Conservation (phyloP, 306 rosid genomes). For the Ziziphus jujuba region DNA sequence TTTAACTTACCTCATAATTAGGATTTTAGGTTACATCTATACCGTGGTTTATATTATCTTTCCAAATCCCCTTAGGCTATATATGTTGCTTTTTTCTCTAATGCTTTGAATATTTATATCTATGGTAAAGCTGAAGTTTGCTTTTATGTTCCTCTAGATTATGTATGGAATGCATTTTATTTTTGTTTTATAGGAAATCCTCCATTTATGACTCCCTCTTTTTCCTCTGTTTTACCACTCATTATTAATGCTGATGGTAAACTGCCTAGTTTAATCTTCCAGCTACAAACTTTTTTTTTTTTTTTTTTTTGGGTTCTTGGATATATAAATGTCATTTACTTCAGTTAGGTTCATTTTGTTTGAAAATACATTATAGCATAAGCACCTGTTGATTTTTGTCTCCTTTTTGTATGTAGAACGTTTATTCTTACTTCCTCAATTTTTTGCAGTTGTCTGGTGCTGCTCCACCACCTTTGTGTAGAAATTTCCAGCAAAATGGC, state of each 20-base stretch:
- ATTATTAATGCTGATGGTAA: not conserved
- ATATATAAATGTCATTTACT: no score
- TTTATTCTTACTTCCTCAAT: conserved; percentile 25
- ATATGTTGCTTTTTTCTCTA: no score
- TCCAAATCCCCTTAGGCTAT: no score
- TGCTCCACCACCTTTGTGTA: conserved; percentile 87
- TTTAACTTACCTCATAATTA: no score
- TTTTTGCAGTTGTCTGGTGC: conserved; percentile 73
- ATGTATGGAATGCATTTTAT: not conserved
- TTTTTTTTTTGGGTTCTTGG: not conserved
- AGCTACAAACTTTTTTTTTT: no score
- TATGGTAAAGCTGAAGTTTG: no score
- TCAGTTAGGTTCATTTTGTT: not conserved
- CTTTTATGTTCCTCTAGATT: no score
- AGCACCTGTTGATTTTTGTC: not conserved
- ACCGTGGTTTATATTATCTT: no score
- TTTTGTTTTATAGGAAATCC: not conserved
- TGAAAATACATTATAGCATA: not conserved
- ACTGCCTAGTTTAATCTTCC: not conserved
- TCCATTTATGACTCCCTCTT: not conserved
- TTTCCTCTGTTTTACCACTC: not conserved
- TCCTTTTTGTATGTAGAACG: not conserved
- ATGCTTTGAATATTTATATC: no score
- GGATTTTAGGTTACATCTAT: no score
- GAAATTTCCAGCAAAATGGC: conserved; percentile 74